Percentiles rank a stretch among this genome's conserved stretches.
phyloP scores from a whole-genome alignment of 495 filamentous ascomycete species.

The Hyaloscypha finlandica region DNA sequence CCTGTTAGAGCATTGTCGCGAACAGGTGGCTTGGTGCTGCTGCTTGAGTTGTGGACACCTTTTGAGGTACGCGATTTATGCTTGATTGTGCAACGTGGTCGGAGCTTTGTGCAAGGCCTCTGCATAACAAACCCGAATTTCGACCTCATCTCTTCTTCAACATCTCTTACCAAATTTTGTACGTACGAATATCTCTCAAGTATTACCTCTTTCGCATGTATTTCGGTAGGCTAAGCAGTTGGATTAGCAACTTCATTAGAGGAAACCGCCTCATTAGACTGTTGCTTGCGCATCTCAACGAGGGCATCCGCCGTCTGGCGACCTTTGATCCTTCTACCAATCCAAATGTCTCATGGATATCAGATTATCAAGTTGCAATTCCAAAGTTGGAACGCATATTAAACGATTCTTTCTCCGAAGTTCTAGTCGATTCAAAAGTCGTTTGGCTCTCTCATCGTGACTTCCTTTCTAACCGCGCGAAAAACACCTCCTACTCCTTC shows the following conservation, averaged over 20 bases:
- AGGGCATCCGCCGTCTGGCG: no score
- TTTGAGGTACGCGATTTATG: slow-evolving; percentile 9
- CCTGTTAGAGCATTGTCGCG: slow-evolving; percentile 10
- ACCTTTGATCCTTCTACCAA: no score
- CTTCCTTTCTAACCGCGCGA: neutral
- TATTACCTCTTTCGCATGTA: no score
- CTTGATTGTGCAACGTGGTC: slow-evolving; percentile 15
- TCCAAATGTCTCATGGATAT: no score
- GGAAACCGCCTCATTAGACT: no score
- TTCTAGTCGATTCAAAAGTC: neutral
- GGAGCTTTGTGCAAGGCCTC: slow-evolving; percentile 10
- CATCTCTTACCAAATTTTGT: neutral
- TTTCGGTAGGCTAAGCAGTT: neutral
- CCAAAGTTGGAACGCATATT: neutral
- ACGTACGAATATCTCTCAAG: no score
- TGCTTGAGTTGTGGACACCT: slow-evolving; percentile 28
- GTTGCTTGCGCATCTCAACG: no score
- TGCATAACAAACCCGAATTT: neutral
- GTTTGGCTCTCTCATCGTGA: neutral
- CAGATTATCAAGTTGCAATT: neutral
- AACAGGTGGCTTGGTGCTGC: slow-evolving; percentile 13
- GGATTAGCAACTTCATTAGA: no score
- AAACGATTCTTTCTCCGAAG: neutral
- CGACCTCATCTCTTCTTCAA: neutral
- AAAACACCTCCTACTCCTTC: neutral